Base-by-base conservation (phyloP, 1,284 basidiomycete genomes). In the Coniferiporia sulphurascens region DNA sequence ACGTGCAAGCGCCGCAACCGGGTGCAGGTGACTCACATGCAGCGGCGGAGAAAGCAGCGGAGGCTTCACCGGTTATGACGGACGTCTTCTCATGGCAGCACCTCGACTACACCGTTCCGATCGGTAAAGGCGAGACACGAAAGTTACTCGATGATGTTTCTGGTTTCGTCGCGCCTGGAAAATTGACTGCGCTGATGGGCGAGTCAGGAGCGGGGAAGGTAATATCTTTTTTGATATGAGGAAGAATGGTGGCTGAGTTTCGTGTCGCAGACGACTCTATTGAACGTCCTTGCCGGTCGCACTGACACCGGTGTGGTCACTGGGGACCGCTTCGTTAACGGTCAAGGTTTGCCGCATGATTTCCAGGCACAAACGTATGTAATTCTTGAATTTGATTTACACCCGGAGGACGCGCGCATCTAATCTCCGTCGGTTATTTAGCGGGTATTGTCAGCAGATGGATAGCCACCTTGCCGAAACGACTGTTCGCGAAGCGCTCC, bases 201-300 rank as follows among this genome's bases (percentile, higher is more conserved):
- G 88, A 89, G 59, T 90, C 88, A 13, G 94, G 93, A 46, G 85
- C 87, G 1, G 87, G 86, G 32, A 89, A 90, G 76, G 83, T 81
- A 44, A 66, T 82, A 58, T 65, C 70, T 4, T 75, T 70, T 8
- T 13, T 32, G 10, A 34, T 17, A n/a, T 21, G 7, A 27, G n/a
- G 35, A 7, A 35, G 3, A 45, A 56, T 63, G 56, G 43, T 48
- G 32, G 21, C 48, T 15, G 58, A 48, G 57, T 61, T 65, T 38
- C 73, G 19, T 71, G 72, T 2, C 72, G 72, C 53, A 90, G 81
- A 93, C 89, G 0, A 92, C 89, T 0, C 73, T 94, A 0, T 76
- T 95, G 53, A 93, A 96, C 69, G 91, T 91, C 1, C 76, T 96
- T 5, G 92, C 93, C 0, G 81, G 89, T 61, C 85, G 93, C 13